phyloP scores from a whole-genome alignment of 2,329 filamentous ascomycete genomes.

The Colletotrichum musicola region DNA sequence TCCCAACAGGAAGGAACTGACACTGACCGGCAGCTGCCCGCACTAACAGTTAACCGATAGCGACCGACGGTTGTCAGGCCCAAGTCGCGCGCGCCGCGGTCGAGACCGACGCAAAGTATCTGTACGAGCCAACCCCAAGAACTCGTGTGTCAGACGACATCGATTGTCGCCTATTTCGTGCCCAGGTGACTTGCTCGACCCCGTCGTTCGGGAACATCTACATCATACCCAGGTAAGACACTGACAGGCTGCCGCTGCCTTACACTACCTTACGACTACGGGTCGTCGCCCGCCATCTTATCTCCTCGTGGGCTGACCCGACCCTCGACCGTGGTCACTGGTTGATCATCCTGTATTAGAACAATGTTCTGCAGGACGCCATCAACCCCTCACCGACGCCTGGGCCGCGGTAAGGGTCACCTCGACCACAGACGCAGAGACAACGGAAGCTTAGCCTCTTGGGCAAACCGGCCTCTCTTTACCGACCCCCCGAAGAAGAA shows the following conservation, averaged over 20 bases:
- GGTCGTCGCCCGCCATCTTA: constrained; percentile 12
- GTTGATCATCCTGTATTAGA: constrained; percentile 3
- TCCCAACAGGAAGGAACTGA: background rate
- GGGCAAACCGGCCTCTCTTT: background rate
- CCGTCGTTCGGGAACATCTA: background rate
- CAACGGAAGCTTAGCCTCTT: background rate
- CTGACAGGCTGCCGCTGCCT: background rate
- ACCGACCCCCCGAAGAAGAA: background rate
- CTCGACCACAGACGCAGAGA: background rate
- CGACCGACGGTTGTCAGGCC: constrained; percentile 18
- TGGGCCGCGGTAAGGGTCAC: background rate
- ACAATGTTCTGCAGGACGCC: constrained; percentile 28
- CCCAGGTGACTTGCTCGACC: background rate
- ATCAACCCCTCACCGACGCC: constrained; percentile 7
- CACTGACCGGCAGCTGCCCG: constrained; percentile 9
- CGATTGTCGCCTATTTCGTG: background rate
- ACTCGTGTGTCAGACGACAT: constrained; percentile 21
- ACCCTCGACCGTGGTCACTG: background rate
- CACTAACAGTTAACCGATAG: constrained; percentile 26
- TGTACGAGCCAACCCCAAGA: background rate
- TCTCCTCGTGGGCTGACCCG: constrained; percentile 26
- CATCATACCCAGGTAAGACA: constrained; percentile 1
- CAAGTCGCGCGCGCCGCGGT: background rate
- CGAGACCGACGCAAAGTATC: background rate
- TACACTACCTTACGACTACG: background rate